These are phyloP conservation scores for Arxiozyma bovina DNA, from an alignment of 1,139 yeast genomes.

Conservation along the genomic window DNA sequence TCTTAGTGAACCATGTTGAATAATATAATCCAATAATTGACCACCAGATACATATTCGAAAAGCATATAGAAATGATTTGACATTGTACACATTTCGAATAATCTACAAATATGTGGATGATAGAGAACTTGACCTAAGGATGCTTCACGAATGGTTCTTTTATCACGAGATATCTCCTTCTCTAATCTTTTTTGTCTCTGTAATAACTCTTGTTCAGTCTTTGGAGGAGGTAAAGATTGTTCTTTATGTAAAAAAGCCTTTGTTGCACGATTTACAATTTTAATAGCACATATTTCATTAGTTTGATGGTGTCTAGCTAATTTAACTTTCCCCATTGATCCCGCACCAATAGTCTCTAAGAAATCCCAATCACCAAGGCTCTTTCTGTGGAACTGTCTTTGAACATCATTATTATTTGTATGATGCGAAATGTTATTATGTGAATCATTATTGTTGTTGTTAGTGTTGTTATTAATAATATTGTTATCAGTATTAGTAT, in stretches of 20 bases:
- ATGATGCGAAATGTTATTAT: slow-evolving; percentile 2
- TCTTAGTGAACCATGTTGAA: slow-evolving; percentile 88
- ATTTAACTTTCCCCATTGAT: slow-evolving; percentile 96
- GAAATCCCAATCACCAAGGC: slow-evolving; percentile 97
- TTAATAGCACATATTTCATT: slow-evolving; percentile 81
- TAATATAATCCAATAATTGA: slow-evolving; percentile 94
- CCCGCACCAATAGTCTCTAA: slow-evolving; percentile 96
- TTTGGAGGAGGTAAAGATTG: slow-evolving; percentile 57
- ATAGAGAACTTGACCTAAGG: slow-evolving; percentile 77
- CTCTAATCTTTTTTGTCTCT: slow-evolving; percentile 65
- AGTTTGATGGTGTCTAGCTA: slow-evolving; percentile 78
- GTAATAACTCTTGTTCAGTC: slow-evolving; percentile 48
- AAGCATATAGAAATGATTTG: slow-evolving; percentile 92
- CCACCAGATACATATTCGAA: slow-evolving; percentile 98
- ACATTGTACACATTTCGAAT: slow-evolving; percentile 92
- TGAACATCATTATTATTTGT: slow-evolving; percentile 6
- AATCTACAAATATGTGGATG: slow-evolving; percentile 91
- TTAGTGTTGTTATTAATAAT: not conserved
- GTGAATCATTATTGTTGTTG: not conserved
- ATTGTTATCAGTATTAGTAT: not conserved
- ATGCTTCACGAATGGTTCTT: slow-evolving; percentile 90
- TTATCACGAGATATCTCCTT: slow-evolving; percentile 86
- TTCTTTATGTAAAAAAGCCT: slow-evolving; percentile 68
- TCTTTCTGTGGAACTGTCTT: slow-evolving; percentile 68
- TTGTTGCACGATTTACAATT: slow-evolving; percentile 73